Conservation (phyloP, 225 moss, liverwort and hornwort species). For the Physcomitrium patens region DNA sequence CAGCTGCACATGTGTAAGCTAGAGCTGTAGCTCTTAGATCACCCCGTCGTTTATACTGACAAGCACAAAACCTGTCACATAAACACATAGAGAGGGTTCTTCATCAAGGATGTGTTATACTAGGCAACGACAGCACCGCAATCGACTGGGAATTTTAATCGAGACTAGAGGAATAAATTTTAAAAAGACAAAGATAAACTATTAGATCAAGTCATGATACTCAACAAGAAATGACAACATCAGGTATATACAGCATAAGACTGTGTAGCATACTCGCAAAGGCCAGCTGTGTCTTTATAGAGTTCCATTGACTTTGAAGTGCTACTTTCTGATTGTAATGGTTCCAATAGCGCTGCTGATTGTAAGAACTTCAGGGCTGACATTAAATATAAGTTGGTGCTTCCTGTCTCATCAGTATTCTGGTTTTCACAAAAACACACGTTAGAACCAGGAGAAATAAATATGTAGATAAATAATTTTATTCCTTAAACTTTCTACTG, state of each 20-base stretch:
- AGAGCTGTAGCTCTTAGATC: slow-evolving; percentile 91
- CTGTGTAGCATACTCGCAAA: slow-evolving; percentile 78
- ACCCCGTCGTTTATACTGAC: slow-evolving; percentile 71
- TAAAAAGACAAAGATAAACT: slow-evolving; percentile 3
- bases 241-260: slow-evolving; percentile 11
- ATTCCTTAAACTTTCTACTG: neutral
- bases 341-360: slow-evolving; percentile 79
- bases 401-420: slow-evolving; percentile 49
- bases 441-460: slow-evolving; percentile 24
- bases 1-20: slow-evolving; percentile 89
- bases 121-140: slow-evolving; percentile 9
- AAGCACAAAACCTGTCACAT: slow-evolving; percentile 82
- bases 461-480: neutral
- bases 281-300: slow-evolving; percentile 86
- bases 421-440: slow-evolving; percentile 34
- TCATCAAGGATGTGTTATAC: neutral
- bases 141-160: neutral
- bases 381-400: slow-evolving; percentile 81
- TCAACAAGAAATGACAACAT: slow-evolving; percentile 10
- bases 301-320: slow-evolving; percentile 54
- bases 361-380: slow-evolving; percentile 88
- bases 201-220: slow-evolving; percentile 18
- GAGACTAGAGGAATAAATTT: neutral
- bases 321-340: slow-evolving; percentile 55
- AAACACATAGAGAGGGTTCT: slow-evolving; percentile 2